Evolutionary conservation across 106 monocot species (phyloP), one percentile per base, ranked within the genome.

Genomic region (Apostasia ramifera): DNA sequence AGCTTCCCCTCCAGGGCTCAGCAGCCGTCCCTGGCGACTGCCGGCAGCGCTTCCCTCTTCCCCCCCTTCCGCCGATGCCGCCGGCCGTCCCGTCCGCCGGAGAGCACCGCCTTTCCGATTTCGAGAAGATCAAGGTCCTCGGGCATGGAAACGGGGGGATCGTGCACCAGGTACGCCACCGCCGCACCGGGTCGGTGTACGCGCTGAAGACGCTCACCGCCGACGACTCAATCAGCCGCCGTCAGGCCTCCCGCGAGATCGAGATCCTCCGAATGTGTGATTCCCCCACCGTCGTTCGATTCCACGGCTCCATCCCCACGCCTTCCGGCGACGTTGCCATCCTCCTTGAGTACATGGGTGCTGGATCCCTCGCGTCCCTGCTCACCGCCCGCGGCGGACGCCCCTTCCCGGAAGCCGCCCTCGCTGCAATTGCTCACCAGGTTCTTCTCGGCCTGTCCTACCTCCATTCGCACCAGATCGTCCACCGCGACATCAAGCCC

Each of bases 121-220:
- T 82, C 70, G 90, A 94, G 40, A 82, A 73, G 81, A 55, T 90
- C 60, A 53, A 53, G 1, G 87, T 90, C 43, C 84, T 94, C 45
- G 94, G 94, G 40, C 82, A 84, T 67, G 94, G 94, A 55, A 90
- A 90, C 71, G 93, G 87, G 1, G 94, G 94, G 13, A 87, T 68
- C n/a, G 90, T 94, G 44, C 82, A 87, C 87, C 82, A 94, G 66
- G 87, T 90, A 39, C 75, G 78, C 15, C 87, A 83, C 81, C 82
- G 82, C 53, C 71, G 71, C 41, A 68, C 80, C 53, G 51, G 54
- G 38, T 40, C 71, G 44, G 1, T 84, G 40, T 85, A 73, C 79
- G 90, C 94, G 13, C 82, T 94, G 43, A 94, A 94, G 74, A 26
- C 79, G 61, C 84, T 86, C 53, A 77, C 70, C 72, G 39, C 81